phyloP scores from a whole-genome alignment of 2,329 filamentous ascomycete genomes.

The Trichoderma atrobrunneum region DNA sequence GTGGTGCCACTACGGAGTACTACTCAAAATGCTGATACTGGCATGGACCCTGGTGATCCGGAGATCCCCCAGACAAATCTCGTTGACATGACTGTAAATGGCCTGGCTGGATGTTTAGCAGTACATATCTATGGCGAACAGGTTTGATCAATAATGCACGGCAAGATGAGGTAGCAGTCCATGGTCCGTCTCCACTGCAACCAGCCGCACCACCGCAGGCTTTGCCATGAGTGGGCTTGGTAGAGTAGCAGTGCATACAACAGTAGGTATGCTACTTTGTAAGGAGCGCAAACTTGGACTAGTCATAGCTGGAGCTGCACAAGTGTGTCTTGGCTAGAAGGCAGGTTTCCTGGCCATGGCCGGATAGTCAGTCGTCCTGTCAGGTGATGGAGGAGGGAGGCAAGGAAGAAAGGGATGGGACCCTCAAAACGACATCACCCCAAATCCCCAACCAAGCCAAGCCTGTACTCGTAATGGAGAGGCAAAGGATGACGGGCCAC shows the following conservation, averaged over 20 bases:
- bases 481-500: constrained; percentile 10
- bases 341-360: not conserved
- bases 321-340: not conserved
- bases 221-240: not conserved
- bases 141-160: not conserved
- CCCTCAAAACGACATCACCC: not conserved
- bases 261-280: not conserved
- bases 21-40: not conserved
- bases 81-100: not conserved
- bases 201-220: not conserved
- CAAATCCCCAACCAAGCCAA: not conserved
- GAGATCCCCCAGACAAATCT: not conserved
- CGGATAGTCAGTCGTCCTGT: not conserved
- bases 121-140: not conserved
- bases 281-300: not conserved
- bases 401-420: not conserved
- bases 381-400: constrained; percentile 4
- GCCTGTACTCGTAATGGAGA: not conserved
- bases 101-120: not conserved
- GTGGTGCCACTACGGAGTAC: not conserved
- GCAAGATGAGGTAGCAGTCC: not conserved
- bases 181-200: not conserved
- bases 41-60: constrained; percentile 8
- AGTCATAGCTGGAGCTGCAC: not conserved
- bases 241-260: not conserved